Evolutionary conservation across 345 rosid genomes (phyloP).

Genomic region (Linum trigynum): DNA sequence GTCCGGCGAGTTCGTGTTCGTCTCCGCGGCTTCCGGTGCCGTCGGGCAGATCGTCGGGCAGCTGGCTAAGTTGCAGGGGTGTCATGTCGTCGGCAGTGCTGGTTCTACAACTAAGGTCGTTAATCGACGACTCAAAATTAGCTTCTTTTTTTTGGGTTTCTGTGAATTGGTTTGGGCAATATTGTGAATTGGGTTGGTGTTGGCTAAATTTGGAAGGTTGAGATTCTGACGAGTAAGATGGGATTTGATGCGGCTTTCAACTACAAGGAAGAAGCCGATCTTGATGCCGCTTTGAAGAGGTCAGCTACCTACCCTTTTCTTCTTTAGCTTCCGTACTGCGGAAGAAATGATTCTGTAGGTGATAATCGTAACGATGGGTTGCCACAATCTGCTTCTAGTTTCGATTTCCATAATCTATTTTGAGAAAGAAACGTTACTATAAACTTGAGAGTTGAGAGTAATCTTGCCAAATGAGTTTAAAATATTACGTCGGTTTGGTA

Average conservation of each 20-base stretch:
- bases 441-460: too few relatives aligned
- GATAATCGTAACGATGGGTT: too few relatives aligned
- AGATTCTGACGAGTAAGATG: constrained; percentile 43
- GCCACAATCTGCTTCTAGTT: too few relatives aligned
- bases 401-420: too few relatives aligned
- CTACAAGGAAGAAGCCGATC: constrained; percentile 52
- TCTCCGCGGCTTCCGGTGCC: constrained; percentile 71
- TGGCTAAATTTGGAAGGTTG: constrained; percentile 31
- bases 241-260: constrained; percentile 76
- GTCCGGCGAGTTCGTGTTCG: constrained; percentile 48
- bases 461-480: too few relatives aligned
- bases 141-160: background rate
- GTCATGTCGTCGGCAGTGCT: constrained; percentile 65
- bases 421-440: too few relatives aligned
- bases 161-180: background rate
- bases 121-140: background rate
- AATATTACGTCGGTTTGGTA: too few relatives aligned
- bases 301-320: constrained; percentile 5
- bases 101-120: constrained; percentile 46
- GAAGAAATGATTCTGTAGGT: too few relatives aligned
- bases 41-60: constrained; percentile 80
- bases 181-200: background rate
- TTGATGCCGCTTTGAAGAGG: constrained; percentile 57
- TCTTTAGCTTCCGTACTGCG: too few relatives aligned
- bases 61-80: constrained; percentile 63